These are phyloP conservation scores for Colletotrichum sp. DNA, from an alignment of 2,329 filamentous ascomycete genomes.

Conservation along the genomic window DNA sequence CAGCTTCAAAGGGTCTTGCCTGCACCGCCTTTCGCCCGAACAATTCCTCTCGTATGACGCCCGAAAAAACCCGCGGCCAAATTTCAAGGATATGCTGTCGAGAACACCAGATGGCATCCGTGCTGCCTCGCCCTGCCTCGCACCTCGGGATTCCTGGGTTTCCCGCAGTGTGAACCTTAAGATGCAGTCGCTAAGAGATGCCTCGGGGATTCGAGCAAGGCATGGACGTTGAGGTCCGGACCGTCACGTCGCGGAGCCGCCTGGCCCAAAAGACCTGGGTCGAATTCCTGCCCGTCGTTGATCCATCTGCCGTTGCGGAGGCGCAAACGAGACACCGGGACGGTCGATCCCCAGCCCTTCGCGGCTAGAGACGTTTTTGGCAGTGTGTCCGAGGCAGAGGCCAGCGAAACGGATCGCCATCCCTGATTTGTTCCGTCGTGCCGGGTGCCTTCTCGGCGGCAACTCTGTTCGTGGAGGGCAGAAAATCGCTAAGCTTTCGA, in stretches of 20 bases:
- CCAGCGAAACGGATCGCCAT: not conserved
- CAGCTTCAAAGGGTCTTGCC: not conserved
- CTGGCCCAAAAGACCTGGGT: not conserved
- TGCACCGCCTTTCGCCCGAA: not conserved
- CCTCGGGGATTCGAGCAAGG: not conserved
- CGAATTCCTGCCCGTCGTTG: not conserved
- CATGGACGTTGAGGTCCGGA: not conserved
- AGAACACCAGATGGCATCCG: slow-evolving; percentile 11
- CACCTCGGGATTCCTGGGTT: not conserved
- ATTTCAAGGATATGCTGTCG: not conserved
- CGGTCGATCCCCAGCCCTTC: not conserved
- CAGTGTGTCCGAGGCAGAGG: slow-evolving; percentile 1
- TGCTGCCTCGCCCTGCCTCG: not conserved
- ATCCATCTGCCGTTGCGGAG: not conserved
- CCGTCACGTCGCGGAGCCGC: not conserved
- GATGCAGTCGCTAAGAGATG: not conserved
- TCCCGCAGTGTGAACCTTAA: not conserved
- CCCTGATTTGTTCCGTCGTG: not conserved
- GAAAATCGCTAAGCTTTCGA: not conserved
- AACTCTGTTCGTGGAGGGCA: not conserved
- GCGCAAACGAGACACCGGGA: not conserved
- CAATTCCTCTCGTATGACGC: not conserved
- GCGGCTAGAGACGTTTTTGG: slow-evolving; percentile 1
- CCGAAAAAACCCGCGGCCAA: not conserved
- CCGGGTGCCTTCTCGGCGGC: not conserved